Percentiles rank a stretch among this genome's conserved stretches.
Evolutionary conservation across 768 basidiomycete genomes (phyloP).

Genomic region (Sporobolomyces roseus): DNA sequence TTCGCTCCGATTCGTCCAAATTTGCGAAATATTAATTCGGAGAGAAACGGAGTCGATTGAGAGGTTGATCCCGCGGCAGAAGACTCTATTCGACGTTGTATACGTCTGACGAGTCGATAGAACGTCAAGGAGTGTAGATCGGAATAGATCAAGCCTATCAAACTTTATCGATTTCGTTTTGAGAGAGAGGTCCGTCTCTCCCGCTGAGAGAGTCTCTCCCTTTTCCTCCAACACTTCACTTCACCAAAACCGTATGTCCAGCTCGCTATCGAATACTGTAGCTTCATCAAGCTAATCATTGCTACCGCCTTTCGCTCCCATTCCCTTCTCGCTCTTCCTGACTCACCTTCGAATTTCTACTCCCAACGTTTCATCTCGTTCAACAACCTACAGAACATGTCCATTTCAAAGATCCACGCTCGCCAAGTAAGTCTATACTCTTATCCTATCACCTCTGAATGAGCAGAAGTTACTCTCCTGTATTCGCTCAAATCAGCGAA

Average conservation of each 20-base stretch:
- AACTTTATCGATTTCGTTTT: conserved; percentile 1
- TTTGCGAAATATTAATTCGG: too few species aligned
- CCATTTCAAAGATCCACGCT: conserved; percentile 42
- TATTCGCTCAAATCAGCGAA: too few species aligned
- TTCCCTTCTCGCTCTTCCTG: conserved; percentile 2
- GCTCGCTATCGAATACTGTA: not conserved
- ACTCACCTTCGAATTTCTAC: not conserved
- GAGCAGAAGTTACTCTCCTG: too few species aligned
- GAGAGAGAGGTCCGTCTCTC: too few species aligned
- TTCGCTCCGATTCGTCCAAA: too few species aligned
- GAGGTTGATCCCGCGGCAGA: too few species aligned
- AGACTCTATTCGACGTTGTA: too few species aligned
- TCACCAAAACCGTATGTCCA: not conserved
- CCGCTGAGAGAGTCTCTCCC: too few species aligned
- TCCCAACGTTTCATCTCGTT: not conserved
- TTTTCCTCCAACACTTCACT: not conserved
- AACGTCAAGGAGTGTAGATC: not conserved
- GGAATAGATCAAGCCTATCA: conserved; percentile 1
- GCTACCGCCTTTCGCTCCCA: too few species aligned
- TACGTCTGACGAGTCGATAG: not conserved
- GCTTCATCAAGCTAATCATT: not conserved
- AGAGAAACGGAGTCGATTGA: too few species aligned
- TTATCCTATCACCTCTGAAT: not conserved
- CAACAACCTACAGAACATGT: conserved; percentile 8
- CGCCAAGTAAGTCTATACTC: conserved; percentile 40